Conservation (phyloP, 805 yeast species). For the Candida koratica region DNA sequence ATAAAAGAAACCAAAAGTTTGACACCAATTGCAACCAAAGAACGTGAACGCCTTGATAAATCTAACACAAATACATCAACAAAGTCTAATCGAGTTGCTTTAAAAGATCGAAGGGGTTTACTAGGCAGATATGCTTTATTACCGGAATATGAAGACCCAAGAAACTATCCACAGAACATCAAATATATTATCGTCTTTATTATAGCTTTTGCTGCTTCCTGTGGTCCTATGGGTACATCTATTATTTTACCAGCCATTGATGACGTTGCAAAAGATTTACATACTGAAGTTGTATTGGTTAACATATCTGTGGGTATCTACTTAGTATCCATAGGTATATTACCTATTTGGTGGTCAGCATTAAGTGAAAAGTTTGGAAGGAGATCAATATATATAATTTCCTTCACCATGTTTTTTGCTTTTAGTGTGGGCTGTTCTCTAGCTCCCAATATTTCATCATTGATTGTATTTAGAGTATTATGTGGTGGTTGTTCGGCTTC, state of each 20-base stretch:
- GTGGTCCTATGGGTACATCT: conserved; percentile 89
- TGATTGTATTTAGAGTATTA: conserved; percentile 66
- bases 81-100: conserved; percentile 16
- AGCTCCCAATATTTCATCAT: conserved; percentile 54
- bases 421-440: conserved; percentile 73
- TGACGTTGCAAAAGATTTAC: conserved; percentile 49
- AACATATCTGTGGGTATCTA: conserved; percentile 81
- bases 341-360: conserved; percentile 88
- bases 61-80: conserved; percentile 5
- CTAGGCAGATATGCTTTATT: conserved; percentile 47
- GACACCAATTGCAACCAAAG: not conserved
- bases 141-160: conserved; percentile 73
- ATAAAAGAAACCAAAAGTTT: not conserved
- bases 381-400: conserved; percentile 64
- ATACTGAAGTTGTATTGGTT: conserved; percentile 57
- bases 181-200: conserved; percentile 58
- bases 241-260: conserved; percentile 76
- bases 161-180: conserved; percentile 49
- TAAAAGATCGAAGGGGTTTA: conserved; percentile 54
- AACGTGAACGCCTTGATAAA: not conserved
- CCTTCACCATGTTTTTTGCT: conserved; percentile 58
- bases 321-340: conserved; percentile 65
- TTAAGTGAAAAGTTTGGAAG: conserved; percentile 74
- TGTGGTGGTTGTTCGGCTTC: conserved; percentile 81
- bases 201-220: conserved; percentile 68